Percentiles rank a stretch among this genome's conserved stretches.
phyloP scores from a whole-genome alignment of 116 monocot species.

The Trichopus zeylanicus region DNA sequence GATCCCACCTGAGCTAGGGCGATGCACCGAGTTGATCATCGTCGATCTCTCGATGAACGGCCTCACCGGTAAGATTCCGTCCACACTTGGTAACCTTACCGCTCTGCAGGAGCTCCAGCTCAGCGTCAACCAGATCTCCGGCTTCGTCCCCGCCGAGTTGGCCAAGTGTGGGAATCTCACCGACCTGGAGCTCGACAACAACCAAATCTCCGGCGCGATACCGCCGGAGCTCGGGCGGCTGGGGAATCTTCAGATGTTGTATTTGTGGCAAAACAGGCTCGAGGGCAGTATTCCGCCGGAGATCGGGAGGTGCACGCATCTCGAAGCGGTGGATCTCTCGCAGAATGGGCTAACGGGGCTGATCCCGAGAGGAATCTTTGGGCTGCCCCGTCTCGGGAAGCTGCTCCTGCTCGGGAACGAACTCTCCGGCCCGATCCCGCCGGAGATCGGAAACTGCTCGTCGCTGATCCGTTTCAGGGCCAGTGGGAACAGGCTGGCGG shows the following conservation, averaged over 20 bases:
- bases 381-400: conserved; percentile 41
- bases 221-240: conserved; percentile 54
- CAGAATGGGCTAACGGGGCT: conserved; percentile 63
- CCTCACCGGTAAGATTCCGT: conserved; percentile 58
- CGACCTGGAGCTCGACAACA: conserved; percentile 83
- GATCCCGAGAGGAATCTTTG: conserved; percentile 51
- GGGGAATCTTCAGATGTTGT: conserved; percentile 37
- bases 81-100: conserved; percentile 46
- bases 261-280: conserved; percentile 69
- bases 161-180: conserved; percentile 48
- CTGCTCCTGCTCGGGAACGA: conserved; percentile 66
- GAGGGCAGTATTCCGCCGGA: conserved; percentile 53
- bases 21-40: conserved; percentile 33
- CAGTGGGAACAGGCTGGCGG: conserved; percentile 45
- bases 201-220: conserved; percentile 61
- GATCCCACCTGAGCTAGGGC: conserved; percentile 61
- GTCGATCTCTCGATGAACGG: conserved; percentile 66
- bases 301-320: conserved; percentile 41
- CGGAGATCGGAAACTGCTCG: conserved; percentile 70
- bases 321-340: conserved; percentile 77
- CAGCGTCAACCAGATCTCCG: conserved; percentile 75
- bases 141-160: conserved; percentile 55
- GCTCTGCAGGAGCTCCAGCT: conserved; percentile 67
- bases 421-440: conserved; percentile 57
- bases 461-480: conserved; percentile 60